Evolutionary conservation across 2,329 filamentous ascomycete species (phyloP), one percentile per base, ranked within the genome.

Genomic region (Torrubiellomyces zombiae): DNA sequence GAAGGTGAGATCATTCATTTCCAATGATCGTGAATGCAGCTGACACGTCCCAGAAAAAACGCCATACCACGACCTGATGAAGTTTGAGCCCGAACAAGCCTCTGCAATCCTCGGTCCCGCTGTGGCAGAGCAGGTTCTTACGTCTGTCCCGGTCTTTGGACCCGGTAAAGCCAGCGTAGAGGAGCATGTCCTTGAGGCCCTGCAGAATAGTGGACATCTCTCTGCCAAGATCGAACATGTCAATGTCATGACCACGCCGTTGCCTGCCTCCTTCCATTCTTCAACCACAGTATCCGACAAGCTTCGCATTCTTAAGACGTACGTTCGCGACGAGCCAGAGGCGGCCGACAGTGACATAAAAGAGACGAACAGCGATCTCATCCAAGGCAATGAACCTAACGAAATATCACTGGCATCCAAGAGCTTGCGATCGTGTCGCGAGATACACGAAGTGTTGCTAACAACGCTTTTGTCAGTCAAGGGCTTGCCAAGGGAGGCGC

Each of bases 141-240:
- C 59, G 4, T 54, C 68, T 15, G 50, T 66, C 8, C 58, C 67
- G 3, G 47, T 75, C 3, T 75, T 74, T 38, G 68, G 68, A 3
- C 45, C 55, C 1, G 44, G 63, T n/a, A 60, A 56, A 23, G 51
- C 41, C 10, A 48, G 56, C 23, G 40, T 65, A 11, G 46, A 42
- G 13, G 36, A 47, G 4, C 42, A 63, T 15, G 52, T 61, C 9
- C 51, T 58, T 18, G 42, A 51, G 9, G 47, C 52, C 0, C 37
- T 64, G 7, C 43, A 48, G 12, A 44, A 47, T 6, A 44, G 44
- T 5, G 35, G 48, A 4, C 35, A 49, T 3, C 37, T 46, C 13
- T 43, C 46, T 3, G 44, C 42, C 29, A 36, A 40, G 5, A 34
- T 59, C 9, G 42, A 51, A 9, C 49, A 58, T 15, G 37, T 50